Base-by-base conservation (phyloP, 108 stramenopile species). In the Nitzschia putrida region DNA sequence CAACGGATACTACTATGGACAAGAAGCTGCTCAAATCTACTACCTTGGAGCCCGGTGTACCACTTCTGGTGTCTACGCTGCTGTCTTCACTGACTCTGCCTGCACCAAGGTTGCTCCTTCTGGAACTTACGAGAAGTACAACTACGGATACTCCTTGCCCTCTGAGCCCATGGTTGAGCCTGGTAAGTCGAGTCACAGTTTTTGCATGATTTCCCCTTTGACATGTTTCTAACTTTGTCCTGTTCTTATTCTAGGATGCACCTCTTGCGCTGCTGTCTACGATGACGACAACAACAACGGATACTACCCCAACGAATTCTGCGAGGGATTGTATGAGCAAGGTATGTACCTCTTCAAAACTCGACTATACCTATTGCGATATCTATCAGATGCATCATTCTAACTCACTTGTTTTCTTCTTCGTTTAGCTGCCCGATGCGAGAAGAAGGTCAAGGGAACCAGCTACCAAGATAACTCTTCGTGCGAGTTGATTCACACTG, bases 21-120 rank as follows among this genome's bases (percentile, higher is more conserved):
- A 66, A 22, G 71, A 74, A 60, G 73, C 68, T 9, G 51, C 61
- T 38, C 79, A 79, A 44, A 56, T 74, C n/a, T 85, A 86, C 76
- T 87, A 73, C 70, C 75, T 85, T 43, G 90, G 90, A 55, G 85
- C 90, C 41, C 85, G 87, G 76, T 91, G 90, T 60, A 83, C 82
- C 20, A 44, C 71, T 42, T 69, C 80, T 24, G 88, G 86, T 23
- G 82, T 91, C 45, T 78, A 76, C 60, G 76, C 88, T 21, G 90
- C 83, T 29, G 63, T 72, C 54, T 91, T 91, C 65, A 80, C 76
- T 54, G 90, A 91, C 58, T 72, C 81, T 39, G 72, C 75, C 49
- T 91, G 90, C 70, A 87, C 87, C 64, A 76, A 73, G 55, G 52
- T 74, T 16, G 84, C 86, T 23, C 74, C 81, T 47, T 40, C 61